Conservation (phyloP, 2,329 filamentous ascomycete genomes). For the Verruconis gallopava region DNA sequence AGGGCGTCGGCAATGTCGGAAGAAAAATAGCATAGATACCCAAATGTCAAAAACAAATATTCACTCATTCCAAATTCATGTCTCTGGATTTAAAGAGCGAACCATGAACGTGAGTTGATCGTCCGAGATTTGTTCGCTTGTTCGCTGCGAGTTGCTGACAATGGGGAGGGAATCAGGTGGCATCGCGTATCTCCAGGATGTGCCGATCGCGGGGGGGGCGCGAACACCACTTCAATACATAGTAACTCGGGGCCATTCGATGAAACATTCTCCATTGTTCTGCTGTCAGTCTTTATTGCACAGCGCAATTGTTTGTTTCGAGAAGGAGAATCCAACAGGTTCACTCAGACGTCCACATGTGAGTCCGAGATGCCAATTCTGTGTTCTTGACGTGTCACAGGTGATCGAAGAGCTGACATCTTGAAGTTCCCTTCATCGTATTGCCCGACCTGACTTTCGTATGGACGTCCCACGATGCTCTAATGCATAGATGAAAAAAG, state of each 20-base stretch:
- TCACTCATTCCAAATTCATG: background rate
- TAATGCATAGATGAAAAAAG: too few relatives aligned
- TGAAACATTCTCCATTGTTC: background rate
- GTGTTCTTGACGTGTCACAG: too few relatives aligned
- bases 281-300: background rate
- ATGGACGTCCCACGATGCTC: too few relatives aligned
- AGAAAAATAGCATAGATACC: conserved; percentile 57
- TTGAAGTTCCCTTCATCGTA: too few relatives aligned
- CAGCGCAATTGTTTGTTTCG: background rate
- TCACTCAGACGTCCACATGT: background rate
- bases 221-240: too few relatives aligned
- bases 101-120: background rate
- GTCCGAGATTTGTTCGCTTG: background rate
- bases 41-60: too few relatives aligned
- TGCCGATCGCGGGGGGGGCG: too few relatives aligned
- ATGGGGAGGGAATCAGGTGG: background rate
- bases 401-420: too few relatives aligned
- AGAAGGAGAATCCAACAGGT: background rate
- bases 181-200: too few relatives aligned
- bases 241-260: background rate
- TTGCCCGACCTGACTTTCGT: too few relatives aligned
- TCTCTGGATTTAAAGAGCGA: background rate
- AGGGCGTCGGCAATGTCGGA: conserved; percentile 87
- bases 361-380: too few relatives aligned
- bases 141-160: background rate